A percentile compares a stretch with the other conserved stretches of the same genome.
Evolutionary conservation across 768 basidiomycete species (phyloP).

Genomic region (Gloeopeniophorella convolvens): DNA sequence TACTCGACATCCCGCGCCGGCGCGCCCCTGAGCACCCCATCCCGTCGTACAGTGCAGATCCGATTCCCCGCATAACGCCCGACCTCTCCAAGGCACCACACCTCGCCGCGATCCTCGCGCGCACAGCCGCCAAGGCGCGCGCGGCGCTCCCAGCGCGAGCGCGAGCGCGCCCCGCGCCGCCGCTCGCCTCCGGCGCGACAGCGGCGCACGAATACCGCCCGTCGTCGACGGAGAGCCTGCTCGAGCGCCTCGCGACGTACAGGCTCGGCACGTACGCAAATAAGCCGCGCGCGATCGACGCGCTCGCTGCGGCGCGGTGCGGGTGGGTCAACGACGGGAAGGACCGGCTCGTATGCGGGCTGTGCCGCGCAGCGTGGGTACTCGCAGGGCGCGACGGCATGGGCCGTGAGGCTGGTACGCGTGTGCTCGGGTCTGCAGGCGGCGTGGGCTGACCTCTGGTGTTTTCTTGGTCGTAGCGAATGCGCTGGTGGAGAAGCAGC

Average conservation of each 20-base stretch:
- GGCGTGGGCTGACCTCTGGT: not conserved
- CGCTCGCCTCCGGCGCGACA: slow-evolving; percentile 25
- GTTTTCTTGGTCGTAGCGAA: slow-evolving; percentile 41
- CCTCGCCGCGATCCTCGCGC: slow-evolving; percentile 63
- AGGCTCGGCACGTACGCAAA: slow-evolving; percentile 76
- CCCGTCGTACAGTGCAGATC: slow-evolving; percentile 11
- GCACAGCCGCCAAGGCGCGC: slow-evolving; percentile 51
- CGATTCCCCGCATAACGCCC: slow-evolving; percentile 24
- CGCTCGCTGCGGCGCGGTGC: slow-evolving; percentile 74
- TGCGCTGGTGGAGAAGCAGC: slow-evolving; percentile 69
- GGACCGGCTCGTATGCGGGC: slow-evolving; percentile 66
- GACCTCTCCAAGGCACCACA: slow-evolving; percentile 54
- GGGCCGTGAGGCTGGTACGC: slow-evolving; percentile 70
- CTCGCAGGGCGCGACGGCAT: slow-evolving; percentile 65
- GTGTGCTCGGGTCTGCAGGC: slow-evolving; percentile 20
- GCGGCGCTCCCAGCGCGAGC: slow-evolving; percentile 44
- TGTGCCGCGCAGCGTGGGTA: slow-evolving; percentile 71
- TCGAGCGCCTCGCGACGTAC: slow-evolving; percentile 68
- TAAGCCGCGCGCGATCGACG: slow-evolving; percentile 66
- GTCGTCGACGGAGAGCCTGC: slow-evolving; percentile 67
- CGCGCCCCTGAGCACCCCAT: slow-evolving; percentile 5
- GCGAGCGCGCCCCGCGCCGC: slow-evolving; percentile 27
- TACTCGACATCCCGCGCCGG: too few species aligned
- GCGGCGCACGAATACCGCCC: slow-evolving; percentile 64
- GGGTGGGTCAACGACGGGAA: slow-evolving; percentile 84